Evolutionary conservation across 306 rosid species (phyloP), one percentile per base, ranked within the genome.

Genomic region (Cucurbita ficifolia): DNA sequence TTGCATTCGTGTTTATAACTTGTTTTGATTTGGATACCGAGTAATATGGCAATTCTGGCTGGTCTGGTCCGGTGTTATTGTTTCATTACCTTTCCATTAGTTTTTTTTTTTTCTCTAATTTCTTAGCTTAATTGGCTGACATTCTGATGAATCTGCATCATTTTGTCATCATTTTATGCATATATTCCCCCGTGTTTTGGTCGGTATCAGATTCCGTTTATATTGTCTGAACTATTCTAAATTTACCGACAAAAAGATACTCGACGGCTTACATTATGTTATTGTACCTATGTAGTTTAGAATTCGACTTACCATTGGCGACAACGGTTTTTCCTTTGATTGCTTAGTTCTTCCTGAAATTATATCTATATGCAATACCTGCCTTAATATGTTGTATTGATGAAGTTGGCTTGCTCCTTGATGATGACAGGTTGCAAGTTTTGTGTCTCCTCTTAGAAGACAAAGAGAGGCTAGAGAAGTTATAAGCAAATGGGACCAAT

Each of bases 361-460:
- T 5, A 9, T 10, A 46, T 8, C 2, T 22, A 45, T 45, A 22
- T 67, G 72, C 53, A 21, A 7, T 67, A 45, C 6, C 18, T 43
- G 11, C 13, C 55, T 21, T 45, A 14, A 45, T 21, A 6, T 21
- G 12, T 45, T 67, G 39, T 22, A 24, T 10, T 11, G 22, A 22
- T 24, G 73, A 22, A 45, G 40, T 70, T 49, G 55, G 33, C 49
- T 69, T 48, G 14, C 19, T 49, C 5, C 24, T 29, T 24, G 40
- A 16, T 24, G 55, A 16, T 17, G 55, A 8, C 55, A 70, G 74
- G 45, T 55, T 85, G 75, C 79, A 74, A 84, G 82, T 21, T 71
- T 79, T 85, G 96, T 86, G 96, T 79, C 92, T 91, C 96, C 92
- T 94, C 92, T 76, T 42, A 33, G 54, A 48, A 38, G 59, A 70